Evolutionary conservation across 768 basidiomycete genomes (phyloP).

Genomic region (Trametes elegans): DNA sequence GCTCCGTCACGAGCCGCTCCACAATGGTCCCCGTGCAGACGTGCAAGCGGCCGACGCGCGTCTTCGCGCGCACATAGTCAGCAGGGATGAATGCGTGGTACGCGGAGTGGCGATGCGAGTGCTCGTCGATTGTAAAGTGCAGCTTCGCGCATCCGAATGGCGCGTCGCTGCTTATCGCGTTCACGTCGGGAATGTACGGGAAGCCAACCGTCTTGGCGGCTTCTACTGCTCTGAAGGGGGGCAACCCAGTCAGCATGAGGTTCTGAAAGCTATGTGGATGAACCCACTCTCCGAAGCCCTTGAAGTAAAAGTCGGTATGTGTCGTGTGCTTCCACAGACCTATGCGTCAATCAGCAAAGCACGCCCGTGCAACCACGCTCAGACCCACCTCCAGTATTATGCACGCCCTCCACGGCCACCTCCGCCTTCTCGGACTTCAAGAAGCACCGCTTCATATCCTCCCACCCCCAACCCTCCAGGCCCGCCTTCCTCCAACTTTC

Average conservation of each 20-base stretch:
- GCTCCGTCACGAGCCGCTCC: conserved; percentile 14
- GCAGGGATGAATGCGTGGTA: conserved; percentile 24
- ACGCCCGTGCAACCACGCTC: neutral
- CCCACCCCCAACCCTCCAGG: conserved; percentile 35
- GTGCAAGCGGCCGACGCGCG: conserved; percentile 12
- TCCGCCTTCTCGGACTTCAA: conserved; percentile 31
- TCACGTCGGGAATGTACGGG: conserved; percentile 23
- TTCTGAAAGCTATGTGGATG: too few relatives aligned
- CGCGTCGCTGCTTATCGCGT: conserved; percentile 22
- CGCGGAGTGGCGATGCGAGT: conserved; percentile 19
- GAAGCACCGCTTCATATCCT: conserved; percentile 34
- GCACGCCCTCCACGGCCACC: conserved; percentile 10
- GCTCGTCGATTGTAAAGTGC: conserved; percentile 24
- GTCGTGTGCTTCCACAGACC: conserved; percentile 18
- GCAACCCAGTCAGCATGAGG: neutral
- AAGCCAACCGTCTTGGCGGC: conserved; percentile 23
- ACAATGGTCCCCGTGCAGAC: conserved; percentile 24
- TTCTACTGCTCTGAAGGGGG: conserved; percentile 1
- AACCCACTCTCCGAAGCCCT: conserved; percentile 12
- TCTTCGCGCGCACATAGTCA: conserved; percentile 5
- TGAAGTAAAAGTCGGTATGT: conserved; percentile 14
- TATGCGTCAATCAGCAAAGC: neutral
- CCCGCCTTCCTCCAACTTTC: conserved; percentile 31
- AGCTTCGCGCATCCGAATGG: conserved; percentile 21
- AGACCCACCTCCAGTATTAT: conserved; percentile 3